These are phyloP conservation scores for Spergularia bocconei DNA, from an alignment of 148 eudicot genomes.

Conservation along the genomic window DNA sequence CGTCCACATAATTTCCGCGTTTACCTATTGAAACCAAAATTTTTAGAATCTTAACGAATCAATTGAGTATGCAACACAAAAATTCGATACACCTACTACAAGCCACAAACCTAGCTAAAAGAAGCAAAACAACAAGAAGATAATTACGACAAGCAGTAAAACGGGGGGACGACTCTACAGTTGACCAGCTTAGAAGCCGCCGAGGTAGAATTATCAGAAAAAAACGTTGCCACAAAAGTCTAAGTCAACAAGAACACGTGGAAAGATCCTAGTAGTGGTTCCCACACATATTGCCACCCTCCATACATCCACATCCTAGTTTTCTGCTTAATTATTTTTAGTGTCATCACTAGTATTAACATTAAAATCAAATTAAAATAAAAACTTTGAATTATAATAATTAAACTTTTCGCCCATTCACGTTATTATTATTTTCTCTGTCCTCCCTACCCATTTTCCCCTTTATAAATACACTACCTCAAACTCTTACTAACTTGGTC, in stretches of 20 bases:
- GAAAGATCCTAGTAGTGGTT: background rate
- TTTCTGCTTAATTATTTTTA: background rate
- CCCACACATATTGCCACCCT: background rate
- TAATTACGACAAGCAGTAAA: background rate
- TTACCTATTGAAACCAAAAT: too few species aligned
- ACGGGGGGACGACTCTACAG: background rate
- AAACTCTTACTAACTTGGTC: background rate
- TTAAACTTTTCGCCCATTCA: background rate
- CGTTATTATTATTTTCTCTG: constrained; percentile 12
- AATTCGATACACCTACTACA: background rate
- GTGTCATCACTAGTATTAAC: too few species aligned
- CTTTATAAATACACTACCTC: constrained; percentile 18
- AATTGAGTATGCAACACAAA: too few species aligned
- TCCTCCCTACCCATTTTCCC: background rate
- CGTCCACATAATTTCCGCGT: too few species aligned
- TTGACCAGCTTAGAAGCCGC: constrained; percentile 20
- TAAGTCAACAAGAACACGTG: constrained; percentile 20
- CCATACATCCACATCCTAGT: constrained; percentile 5
- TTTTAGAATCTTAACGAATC: too few species aligned
- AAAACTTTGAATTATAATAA: too few species aligned
- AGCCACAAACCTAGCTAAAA: background rate
- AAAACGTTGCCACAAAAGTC: constrained; percentile 7
- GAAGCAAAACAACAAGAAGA: constrained; percentile 3
- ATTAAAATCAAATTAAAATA: too few species aligned
- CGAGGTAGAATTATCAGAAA: background rate